Base-by-base conservation (phyloP, 2,329 filamentous ascomycete species). In the Cucurbitaria berberidis region DNA sequence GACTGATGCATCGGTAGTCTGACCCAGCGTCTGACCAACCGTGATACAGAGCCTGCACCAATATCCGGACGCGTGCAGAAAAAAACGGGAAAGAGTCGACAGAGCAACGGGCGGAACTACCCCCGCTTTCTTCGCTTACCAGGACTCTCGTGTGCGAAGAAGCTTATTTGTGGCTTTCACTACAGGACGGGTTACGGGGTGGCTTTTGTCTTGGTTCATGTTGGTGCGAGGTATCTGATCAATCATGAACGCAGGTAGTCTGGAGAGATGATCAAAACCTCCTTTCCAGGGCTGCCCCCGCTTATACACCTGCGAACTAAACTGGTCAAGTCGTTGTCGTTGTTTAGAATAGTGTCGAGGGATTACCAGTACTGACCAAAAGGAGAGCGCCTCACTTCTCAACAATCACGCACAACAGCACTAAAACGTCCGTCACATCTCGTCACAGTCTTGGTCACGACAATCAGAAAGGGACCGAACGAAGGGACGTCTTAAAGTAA, bases 121-220 rank as follows among this genome's bases (percentile, higher is more conserved):
- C 52, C 49, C 52, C 49, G 40, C 52, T 51, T 53, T 24, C 44
- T 41, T 60, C 59, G 57, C 57, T 63, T 64, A 59, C 57, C 59
- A 49, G 47, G 52, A n/a, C n/a, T n/a, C 52, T 57, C 56, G 62
- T 51, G 40, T 26, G 46, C 38, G 22, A 57, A n/a, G n/a, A 59
- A 55, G 58, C 59, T 65, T 63, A 62, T 65, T 66, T 62, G 62
- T 59, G 62, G 55, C 54, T 5, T 21, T 55, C 35, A 45, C 49
- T 41, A 55, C 51, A n/a, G n/a, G n/a, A n/a, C n/a, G n/a, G n/a
- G 41, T 49, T 42, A 36, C 53, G 43, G 36, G 44, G 41, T 50
- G n/a, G 32, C 22, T 24, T 39, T n/a, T 35, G n/a, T n/a, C 34
- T 21, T 36, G 30, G 41, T n/a, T 38, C 7, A 22, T 27, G 27